Evolutionary conservation across 2,329 filamentous ascomycete genomes (phyloP).

Genomic region (Thelonectria blattea): DNA sequence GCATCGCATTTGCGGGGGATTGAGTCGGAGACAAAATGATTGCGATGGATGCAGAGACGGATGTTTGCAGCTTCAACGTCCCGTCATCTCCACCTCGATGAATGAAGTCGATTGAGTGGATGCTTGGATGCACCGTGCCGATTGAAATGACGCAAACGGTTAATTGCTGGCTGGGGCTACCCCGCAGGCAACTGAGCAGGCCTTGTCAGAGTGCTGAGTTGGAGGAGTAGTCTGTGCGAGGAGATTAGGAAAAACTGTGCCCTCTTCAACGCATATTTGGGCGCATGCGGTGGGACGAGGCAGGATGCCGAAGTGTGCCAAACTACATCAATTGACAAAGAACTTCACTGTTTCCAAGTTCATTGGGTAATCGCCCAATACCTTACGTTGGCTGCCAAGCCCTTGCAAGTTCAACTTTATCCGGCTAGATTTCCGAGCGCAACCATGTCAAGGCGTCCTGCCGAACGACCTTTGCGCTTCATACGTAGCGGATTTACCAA

Average conservation of each 20-base stretch:
- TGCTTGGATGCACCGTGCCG: constrained; percentile 9
- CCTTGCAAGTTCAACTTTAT: background rate
- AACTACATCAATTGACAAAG: background rate
- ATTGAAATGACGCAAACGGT: constrained; percentile 2
- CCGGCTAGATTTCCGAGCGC: background rate
- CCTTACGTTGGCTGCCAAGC: background rate
- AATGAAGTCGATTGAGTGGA: constrained; percentile 12
- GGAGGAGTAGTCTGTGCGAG: background rate
- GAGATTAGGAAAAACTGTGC: background rate
- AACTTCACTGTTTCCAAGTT: background rate
- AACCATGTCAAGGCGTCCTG: background rate
- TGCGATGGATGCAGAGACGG: constrained; percentile 5
- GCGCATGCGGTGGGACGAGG: too few species aligned
- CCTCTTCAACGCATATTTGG: background rate
- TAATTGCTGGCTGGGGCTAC: background rate
- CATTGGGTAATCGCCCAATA: too few species aligned
- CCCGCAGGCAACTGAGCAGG: background rate
- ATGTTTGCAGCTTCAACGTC: constrained; percentile 15
- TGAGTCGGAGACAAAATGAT: constrained; percentile 2
- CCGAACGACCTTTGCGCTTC: too few species aligned
- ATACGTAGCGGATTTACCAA: too few species aligned
- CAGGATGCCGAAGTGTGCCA: background rate
- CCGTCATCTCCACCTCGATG: constrained; percentile 18
- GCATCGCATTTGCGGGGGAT: background rate
- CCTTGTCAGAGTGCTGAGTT: background rate